Base-by-base conservation (phyloP, 306 rosid genomes). In the Nissolia schottii region DNA sequence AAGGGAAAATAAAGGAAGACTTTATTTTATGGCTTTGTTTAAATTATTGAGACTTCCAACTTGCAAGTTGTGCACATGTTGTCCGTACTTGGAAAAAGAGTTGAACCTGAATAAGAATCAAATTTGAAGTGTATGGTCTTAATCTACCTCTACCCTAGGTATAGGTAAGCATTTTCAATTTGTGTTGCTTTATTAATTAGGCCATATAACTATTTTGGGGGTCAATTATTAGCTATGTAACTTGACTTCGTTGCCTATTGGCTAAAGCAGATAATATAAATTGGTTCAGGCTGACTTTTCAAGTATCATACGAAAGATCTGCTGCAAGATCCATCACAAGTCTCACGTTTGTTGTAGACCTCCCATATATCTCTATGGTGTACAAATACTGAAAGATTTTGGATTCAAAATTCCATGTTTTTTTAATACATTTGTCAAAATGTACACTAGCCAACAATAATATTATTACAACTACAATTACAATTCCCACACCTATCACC, bases 41-140 rank as follows among this genome's bases (percentile, higher is more conserved):
- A 45, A 72, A 60, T 25, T 73, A 57, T 58, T 49, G 34, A 11
- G 56, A 38, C 28, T 48, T 16, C 51, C 72, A 70, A 38, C 28
- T 48, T 16, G 57, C 72, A 70, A 69, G 63, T 57, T 61, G 80
- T 73, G 71, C 6, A 67, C 18, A 14, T 20, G 3, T 62, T 68
- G 75, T 69, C 34, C 38, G 19, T 54, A 48, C 16, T 54, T 2
- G 2, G 28, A 55, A n/a, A n/a, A n/a, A n/a, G n/a, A 43, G 54
- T 18, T 72, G 69, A 60, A 60, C 13, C 3, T 45, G 43, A 40
- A 66, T 29, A 15, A 41, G 48, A 51, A 78, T 55, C 43, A 46
- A 67, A 67, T 57, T 78, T 74, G 63, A 56, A 37, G 74, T 35
- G 60, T 67, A 6, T 10, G 2, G 46, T 28, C 7, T 64, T 46